Base-by-base conservation (phyloP, 768 basidiomycete species). In the Fomitopsis serialis region DNA sequence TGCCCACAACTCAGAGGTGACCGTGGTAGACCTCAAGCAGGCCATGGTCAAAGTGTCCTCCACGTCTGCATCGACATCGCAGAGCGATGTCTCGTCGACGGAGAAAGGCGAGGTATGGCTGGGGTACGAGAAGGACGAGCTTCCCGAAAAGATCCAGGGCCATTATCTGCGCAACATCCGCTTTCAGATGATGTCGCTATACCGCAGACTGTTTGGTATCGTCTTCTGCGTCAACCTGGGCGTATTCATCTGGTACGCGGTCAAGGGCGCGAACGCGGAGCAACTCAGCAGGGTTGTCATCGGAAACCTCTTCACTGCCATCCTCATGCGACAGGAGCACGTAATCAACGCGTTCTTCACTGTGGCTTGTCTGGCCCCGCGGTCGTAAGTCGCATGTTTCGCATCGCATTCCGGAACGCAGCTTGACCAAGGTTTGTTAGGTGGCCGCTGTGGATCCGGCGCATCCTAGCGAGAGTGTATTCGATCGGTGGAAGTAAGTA, bases 331-430 rank as follows among this genome's bases (percentile, higher is more conserved):
- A 57, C 55, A 77, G 69, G 74, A 80, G 57, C 77, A 80, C 55
- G 76, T 82, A 37, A 72, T 81, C 53, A 80, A 82, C 56, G 70
- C 72, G 0, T 77, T 80, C 58, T 82, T 78, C 67, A 72, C 71
- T 44, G 67, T 76, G 8, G 75, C 74, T 55, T 77, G 74, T 48
- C 67, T 76, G 27, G 74, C 76, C 34, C 78, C 79, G 9, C 36
- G 64, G 21, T 75, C 76, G 77, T 79, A 60, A 59, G 75, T 66
- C 9, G n/a, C 21, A 25, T 36, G n/a, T 36, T 23, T 6, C 24
- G 15, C 8, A 5, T 32, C 29, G 11, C 29, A 32, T 52, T 37
- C 35, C 29, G 25, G 17, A 27, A 40, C 22, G 19, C 40, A 21
- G 32, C 42, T 55, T 32, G 37, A 36, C 10, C 29, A 27, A 2